These are phyloP conservation scores for Paraurostyla sp. DNA, from an alignment of 73 alveolate species.

Conservation along the genomic window DNA sequence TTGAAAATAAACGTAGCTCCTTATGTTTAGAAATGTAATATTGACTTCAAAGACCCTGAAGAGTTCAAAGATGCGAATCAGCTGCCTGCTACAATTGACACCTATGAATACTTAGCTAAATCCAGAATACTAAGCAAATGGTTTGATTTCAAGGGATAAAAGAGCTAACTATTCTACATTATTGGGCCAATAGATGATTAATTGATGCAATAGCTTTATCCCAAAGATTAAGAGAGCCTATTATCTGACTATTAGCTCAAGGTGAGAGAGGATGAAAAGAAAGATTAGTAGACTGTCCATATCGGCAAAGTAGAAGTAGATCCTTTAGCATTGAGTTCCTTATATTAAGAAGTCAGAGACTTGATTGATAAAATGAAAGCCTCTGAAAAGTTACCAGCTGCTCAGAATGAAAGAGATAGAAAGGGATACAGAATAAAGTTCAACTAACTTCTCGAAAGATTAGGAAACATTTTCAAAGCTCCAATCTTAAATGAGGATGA, in stretches of 20 bases:
- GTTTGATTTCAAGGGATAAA: constrained; percentile 57
- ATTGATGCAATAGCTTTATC: neutral
- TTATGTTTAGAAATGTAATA: constrained; percentile 81
- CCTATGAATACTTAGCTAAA: neutral
- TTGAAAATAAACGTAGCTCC: constrained; percentile 84
- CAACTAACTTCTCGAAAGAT: constrained; percentile 39
- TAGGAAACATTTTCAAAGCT: constrained; percentile 61
- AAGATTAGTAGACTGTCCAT: constrained; percentile 1
- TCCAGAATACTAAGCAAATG: constrained; percentile 49
- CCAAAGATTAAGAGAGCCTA: neutral
- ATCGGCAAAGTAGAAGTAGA: constrained; percentile 44
- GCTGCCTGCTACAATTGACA: neutral
- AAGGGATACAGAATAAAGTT: constrained; percentile 34
- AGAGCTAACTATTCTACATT: constrained; percentile 51
- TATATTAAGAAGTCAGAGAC: constrained; percentile 60
- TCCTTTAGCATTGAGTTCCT: constrained; percentile 35
- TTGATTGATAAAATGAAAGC: constrained; percentile 52
- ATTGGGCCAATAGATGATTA: constrained; percentile 60
- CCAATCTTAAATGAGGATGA: constrained; percentile 65
- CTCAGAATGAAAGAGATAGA: constrained; percentile 60
- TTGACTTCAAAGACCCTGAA: constrained; percentile 74
- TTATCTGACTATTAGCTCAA: neutral
- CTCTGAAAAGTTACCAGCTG: constrained; percentile 45
- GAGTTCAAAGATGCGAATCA: constrained; percentile 55
- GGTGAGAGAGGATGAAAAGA: constrained; percentile 29